Evolutionary conservation across 129 eudicot species (phyloP).

Genomic region (Centaurea solstitialis): DNA sequence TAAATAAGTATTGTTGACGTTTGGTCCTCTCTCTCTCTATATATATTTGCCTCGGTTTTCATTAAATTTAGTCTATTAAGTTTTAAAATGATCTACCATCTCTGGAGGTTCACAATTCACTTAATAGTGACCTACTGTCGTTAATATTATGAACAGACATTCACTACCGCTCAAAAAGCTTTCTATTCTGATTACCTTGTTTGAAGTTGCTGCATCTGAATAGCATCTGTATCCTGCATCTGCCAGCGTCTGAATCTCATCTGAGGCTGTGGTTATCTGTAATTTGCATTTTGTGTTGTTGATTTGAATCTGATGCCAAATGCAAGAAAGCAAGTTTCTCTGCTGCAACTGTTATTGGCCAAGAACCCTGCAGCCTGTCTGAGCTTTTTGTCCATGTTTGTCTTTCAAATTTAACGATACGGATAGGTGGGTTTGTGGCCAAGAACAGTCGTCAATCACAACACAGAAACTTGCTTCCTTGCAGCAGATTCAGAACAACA

Average conservation of each 20-base stretch:
- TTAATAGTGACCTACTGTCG: neutral
- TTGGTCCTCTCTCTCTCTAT: neutral
- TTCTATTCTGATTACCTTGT: neutral
- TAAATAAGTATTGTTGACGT: too few relatives aligned
- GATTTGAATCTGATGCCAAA: neutral
- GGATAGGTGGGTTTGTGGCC: neutral
- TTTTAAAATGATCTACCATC: constrained; percentile 8
- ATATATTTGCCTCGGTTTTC: neutral
- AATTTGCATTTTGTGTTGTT: neutral
- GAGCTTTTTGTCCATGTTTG: neutral
- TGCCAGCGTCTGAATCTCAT: neutral
- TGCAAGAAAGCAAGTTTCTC: neutral
- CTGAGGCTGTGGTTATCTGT: neutral
- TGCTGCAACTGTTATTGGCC: constrained; percentile 5
- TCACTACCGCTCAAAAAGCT: neutral
- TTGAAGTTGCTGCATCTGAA: neutral
- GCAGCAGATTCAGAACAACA: constrained; percentile 6
- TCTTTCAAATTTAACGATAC: neutral
- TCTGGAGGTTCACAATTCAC: constrained; percentile 3
- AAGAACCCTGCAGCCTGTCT: neutral
- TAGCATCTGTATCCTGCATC: neutral
- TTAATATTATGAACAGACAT: neutral
- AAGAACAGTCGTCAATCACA: neutral
- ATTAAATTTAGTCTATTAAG: neutral
- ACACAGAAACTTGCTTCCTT: neutral